Base-by-base conservation (phyloP, 345 rosid species). In the Melaleuca quinquenervia region DNA sequence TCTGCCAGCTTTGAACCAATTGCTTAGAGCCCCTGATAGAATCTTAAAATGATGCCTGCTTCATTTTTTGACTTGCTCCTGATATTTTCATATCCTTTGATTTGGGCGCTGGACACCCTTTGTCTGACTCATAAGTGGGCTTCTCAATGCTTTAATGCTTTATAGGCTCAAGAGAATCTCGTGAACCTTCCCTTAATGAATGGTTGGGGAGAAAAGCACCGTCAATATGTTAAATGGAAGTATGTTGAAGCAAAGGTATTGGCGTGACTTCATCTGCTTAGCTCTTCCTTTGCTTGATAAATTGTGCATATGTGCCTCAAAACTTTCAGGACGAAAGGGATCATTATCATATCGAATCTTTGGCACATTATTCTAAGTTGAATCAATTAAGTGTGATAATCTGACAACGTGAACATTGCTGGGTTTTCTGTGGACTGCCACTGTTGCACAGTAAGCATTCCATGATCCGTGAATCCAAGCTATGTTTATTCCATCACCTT, bases 131-230 rank as follows among this genome's bases (percentile, higher is more conserved):
- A 64, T 64, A 44, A 64, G 29, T 64, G 76, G 44, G 76, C 45
- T 16, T 18, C 24, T 32, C 78, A 70, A 32, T 32, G 48, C 44
- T 32, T 70, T 32, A 32, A 20, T 70, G 78, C 78, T 70, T 90
- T 86, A 89, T 92, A 97, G 99, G 99, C 99, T 87, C 98, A 95
- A 88, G 99, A 98, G 90, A 94, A 94, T 89, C 85, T 95, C 11
- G 91, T 92, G 96, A 96, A 93, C 91, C 95, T 95, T 90, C 96
- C 94, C 24, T 88, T 98, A 87, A 87, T 95, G 87, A 96, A 93
- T 90, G 98, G 97, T n/a, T 98, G 99, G 99, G 99, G 99, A 60
- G 97, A 92, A 88, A 98, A 98, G 89, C 99, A 98, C 90, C 90
- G 84, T 29, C 94, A 91, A 85, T 98, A 92, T 83, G 92, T 98